A percentile compares a stretch with the other conserved stretches of the same genome.
These are phyloP conservation scores for Mycosphaerella sp. DNA, from an alignment of 2,329 filamentous ascomycete species.

Conservation along the genomic window DNA sequence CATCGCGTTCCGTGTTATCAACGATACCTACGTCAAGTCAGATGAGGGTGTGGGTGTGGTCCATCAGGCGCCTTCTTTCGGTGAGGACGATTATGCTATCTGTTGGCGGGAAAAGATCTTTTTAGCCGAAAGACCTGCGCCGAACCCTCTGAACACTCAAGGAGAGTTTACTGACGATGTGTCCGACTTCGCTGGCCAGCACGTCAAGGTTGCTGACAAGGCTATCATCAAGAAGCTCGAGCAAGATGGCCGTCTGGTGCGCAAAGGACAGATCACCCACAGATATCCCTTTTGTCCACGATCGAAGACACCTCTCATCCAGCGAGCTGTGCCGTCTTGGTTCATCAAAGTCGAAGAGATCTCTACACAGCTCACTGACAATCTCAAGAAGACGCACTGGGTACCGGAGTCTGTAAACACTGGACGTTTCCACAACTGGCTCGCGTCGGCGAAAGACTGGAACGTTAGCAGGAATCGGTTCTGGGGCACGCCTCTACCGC, in stretches of 20 bases:
- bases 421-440: conserved; percentile 85
- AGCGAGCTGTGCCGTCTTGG: conserved; percentile 88
- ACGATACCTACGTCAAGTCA: conserved; percentile 78
- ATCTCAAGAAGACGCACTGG: conserved; percentile 87
- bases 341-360: conserved; percentile 83
- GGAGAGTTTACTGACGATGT: conserved; percentile 74
- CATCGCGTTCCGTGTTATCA: conserved; percentile 71
- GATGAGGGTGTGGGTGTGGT: conserved; percentile 92
- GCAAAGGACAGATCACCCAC: conserved; percentile 82
- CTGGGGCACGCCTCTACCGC: conserved; percentile 87
- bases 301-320: conserved; percentile 92
- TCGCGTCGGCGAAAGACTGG: conserved; percentile 86
- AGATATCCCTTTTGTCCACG: conserved; percentile 91
- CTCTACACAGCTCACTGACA: conserved; percentile 81
- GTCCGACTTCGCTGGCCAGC: conserved; percentile 73
- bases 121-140: conserved; percentile 68
- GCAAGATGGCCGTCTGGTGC: conserved; percentile 65
- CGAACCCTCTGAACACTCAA: conserved; percentile 81
- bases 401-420: conserved; percentile 88
- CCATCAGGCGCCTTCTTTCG: conserved; percentile 87
- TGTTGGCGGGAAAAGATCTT: conserved; percentile 72
- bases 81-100: conserved; percentile 91
- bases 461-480: conserved; percentile 91
- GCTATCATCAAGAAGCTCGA: conserved; percentile 87
- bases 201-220: conserved; percentile 91